Base-by-base conservation (phyloP, 768 basidiomycete species). In the Lanmaoa rubissima region DNA sequence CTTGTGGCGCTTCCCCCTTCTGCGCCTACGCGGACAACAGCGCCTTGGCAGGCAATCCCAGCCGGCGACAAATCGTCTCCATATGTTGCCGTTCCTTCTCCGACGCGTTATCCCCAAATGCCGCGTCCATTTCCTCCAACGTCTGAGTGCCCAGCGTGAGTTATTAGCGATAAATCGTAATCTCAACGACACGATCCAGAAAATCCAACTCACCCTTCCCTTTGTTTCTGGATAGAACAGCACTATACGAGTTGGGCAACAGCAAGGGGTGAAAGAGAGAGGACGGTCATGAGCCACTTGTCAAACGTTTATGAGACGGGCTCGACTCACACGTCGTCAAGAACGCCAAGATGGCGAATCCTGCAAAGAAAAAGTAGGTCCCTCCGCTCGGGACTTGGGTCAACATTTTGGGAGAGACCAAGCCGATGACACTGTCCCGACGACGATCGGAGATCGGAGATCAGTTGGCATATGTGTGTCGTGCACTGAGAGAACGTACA, bases 81-180 rank as follows among this genome's bases (percentile, higher is more conserved):
- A 70, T 66, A 16, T 54, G 70, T 17, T 68, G 56, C 6, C 58
- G 66, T 50, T 68, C 68, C 47, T 60, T 58, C 1, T 68, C 69
- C 11, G 68, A 58, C 45, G 66, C 53, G 13, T 63, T 61, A 17
- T 72, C 72, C 9, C 70, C 72, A 58, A 72, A 72, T 16, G 65
- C 66, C 3, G 61, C 64, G 32, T 72, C 65, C 72, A 72, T 73
- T 39, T 73, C 70, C 52, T 72, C 70, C 48, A 72, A 48, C 1
- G 72, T 72, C 72, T 73, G 42, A 5, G n/a, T 9, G 19, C 11
- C 36, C n/a, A 11, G 35, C 26, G 21, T 40, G 26, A 12, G 14
- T 16, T 31, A 61, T 16, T 31, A 61, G 51, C 14, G 4, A 34
- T 14, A 28, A 3, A 38, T 32, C 24, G 10, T n/a, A 21, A 32